Evolutionary conservation across 2,329 filamentous ascomycete genomes (phyloP).

Genomic region (Scortechinia acanthostroma): DNA sequence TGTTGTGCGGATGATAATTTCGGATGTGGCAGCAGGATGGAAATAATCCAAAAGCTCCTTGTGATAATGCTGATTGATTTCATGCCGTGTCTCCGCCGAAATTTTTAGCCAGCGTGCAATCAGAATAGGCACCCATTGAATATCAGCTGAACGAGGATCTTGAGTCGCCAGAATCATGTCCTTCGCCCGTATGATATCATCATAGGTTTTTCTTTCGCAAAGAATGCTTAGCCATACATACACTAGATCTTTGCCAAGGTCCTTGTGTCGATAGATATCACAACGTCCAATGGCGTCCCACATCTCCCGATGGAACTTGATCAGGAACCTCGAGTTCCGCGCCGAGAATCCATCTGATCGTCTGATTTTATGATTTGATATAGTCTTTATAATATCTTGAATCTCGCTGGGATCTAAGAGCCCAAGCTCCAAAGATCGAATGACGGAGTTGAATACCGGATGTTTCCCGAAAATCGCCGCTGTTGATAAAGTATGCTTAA

Average conservation of each 20-base stretch:
- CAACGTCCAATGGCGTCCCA: constrained; percentile 25
- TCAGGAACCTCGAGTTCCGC: not conserved
- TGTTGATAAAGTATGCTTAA: constrained; percentile 6
- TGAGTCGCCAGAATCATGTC: not conserved
- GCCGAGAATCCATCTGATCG: no score
- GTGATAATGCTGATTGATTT: not conserved
- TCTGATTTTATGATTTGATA: no score
- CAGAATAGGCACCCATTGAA: not conserved
- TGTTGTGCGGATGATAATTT: not conserved
- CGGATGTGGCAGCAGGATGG: not conserved
- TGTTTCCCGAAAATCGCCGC: constrained; percentile 2
- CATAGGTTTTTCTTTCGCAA: not conserved
- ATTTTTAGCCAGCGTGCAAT: not conserved
- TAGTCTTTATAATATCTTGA: not conserved
- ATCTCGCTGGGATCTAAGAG: not conserved
- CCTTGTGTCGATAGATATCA: constrained; percentile 18
- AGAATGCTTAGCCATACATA: not conserved
- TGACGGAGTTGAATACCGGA: not conserved
- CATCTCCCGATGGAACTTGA: constrained; percentile 16
- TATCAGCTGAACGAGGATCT: not conserved
- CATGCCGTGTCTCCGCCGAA: not conserved
- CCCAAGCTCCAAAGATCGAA: not conserved
- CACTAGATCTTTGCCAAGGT: constrained; percentile 14
- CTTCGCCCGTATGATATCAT: not conserved
- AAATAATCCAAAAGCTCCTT: not conserved